Base-by-base conservation (phyloP, 1,284 basidiomycete genomes). In the Naganishia sp. region DNA sequence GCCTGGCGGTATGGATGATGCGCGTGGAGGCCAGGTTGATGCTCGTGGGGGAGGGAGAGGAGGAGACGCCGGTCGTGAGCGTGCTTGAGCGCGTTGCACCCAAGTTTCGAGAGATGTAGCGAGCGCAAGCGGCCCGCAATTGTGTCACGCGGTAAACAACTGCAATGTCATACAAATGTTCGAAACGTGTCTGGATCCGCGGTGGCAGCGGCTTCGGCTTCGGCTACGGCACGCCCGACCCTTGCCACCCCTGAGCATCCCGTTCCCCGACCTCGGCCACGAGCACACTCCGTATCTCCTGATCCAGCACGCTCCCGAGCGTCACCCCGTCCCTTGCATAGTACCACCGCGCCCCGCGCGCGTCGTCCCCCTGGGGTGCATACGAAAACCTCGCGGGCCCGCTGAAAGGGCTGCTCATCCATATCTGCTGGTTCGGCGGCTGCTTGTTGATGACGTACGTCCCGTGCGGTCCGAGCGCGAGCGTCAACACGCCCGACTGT, bases 401-500 rank as follows among this genome's bases (percentile, higher is more conserved):
- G 72, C 92, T 91, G 69, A 88, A 76, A 0, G 95, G 95, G 42
- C 92, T 95, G 13, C 92, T 94, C 41, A 99, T 83, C 95, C 95
- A 99, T 75, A 99, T 98, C 79, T 99, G 96, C 80, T 94, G 93
- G 77, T 98, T 98, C 6, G 96, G 95, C 10, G 95, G 95, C 79
- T 99, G 95, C 83, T 99, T 99, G 82, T 99, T 99, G 82, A 99
- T 90, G 47, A 98, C 95, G 81, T 97, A 99, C n/a, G 92, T 98
- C 21, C 94, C 94, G 69, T 89, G 83, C 9, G 85, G 82, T 42
- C 90, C 93, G 21, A 97, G 83, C 54, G 84, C 83, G 58, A 98
- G 85, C 2, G 92, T 99, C 67, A 99, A 81, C 39, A 99, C 95
- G 28, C 95, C 95, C 71, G 87, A 86, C 90, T 92, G 49, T 15